Conservation (phyloP, 306 rosid genomes). For the Vicia sativa region DNA sequence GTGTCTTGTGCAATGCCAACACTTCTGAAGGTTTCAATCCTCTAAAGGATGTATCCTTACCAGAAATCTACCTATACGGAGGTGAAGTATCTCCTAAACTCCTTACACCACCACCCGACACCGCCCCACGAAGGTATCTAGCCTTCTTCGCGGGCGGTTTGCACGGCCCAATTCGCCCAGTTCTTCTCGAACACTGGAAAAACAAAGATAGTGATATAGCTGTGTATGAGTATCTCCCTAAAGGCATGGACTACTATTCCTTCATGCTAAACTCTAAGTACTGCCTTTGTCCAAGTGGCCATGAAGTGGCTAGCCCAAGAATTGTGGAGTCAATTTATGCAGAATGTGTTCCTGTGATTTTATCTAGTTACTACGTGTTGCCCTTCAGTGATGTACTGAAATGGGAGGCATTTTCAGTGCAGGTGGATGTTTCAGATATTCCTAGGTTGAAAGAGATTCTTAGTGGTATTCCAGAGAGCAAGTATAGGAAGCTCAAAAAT, state of each 20-base stretch:
- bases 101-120: constrained; percentile 46
- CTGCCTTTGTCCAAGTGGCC: constrained; percentile 84
- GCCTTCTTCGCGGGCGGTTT: constrained; percentile 88
- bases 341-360: constrained; percentile 71
- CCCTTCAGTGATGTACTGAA: constrained; percentile 73
- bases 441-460: constrained; percentile 64
- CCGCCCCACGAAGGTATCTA: constrained; percentile 48
- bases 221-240: constrained; percentile 73
- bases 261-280: constrained; percentile 75
- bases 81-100: constrained; percentile 63
- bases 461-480: constrained; percentile 49
- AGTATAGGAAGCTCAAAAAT: constrained; percentile 56
- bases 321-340: constrained; percentile 82
- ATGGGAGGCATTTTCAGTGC: constrained; percentile 75
- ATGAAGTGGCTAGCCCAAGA: constrained; percentile 90
- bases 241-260: constrained; percentile 58
- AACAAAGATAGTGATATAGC: constrained; percentile 49
- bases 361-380: constrained; percentile 50
- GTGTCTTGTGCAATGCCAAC: constrained; percentile 90
- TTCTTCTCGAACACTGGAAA: constrained; percentile 65
- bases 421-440: constrained; percentile 64
- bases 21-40: constrained; percentile 89
- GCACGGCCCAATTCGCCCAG: constrained; percentile 78
- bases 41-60: constrained; percentile 71
- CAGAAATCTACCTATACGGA: constrained; percentile 73